phyloP scores from a whole-genome alignment of 2,329 filamentous ascomycete genomes.

The Penicillium palitans region DNA sequence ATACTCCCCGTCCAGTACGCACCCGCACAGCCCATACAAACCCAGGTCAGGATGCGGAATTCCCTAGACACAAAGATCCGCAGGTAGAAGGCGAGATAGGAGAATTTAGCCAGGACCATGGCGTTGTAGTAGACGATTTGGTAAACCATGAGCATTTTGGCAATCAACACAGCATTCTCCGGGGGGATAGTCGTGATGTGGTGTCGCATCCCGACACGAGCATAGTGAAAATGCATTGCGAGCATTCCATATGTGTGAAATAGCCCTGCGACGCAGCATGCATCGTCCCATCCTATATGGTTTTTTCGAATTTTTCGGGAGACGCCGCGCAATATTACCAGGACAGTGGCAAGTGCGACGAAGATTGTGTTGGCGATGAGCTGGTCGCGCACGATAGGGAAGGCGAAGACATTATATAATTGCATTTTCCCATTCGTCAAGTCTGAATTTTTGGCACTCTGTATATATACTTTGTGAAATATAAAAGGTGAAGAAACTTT shows the following conservation, averaged over 20 bases:
- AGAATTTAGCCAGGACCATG: conserved; percentile 32
- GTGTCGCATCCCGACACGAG: conserved; percentile 20
- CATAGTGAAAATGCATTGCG: conserved; percentile 22
- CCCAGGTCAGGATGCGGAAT: conserved; percentile 32
- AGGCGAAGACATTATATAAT: conserved; percentile 18
- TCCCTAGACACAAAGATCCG: conserved; percentile 34
- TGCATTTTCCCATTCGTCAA: neutral
- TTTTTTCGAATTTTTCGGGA: conserved; percentile 30
- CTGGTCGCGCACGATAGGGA: conserved; percentile 19
- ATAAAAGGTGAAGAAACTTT: neutral
- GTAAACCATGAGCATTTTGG: conserved; percentile 23
- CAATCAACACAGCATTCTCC: conserved; percentile 11
- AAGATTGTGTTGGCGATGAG: conserved; percentile 27
- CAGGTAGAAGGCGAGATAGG: conserved; percentile 35
- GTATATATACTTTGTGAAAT: neutral
- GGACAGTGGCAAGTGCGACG: conserved; percentile 28
- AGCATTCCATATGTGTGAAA: conserved; percentile 24
- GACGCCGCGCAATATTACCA: conserved; percentile 26
- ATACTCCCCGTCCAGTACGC: conserved; percentile 32
- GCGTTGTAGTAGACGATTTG: conserved; percentile 32
- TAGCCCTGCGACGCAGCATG: conserved; percentile 24
- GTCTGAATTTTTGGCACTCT: too few relatives aligned
- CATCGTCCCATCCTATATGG: conserved; percentile 35
- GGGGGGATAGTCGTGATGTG: conserved; percentile 8
- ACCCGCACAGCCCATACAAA: conserved; percentile 26